Conservation (phyloP, 2,329 filamentous ascomycete species). For the Calcarisporium arbuscula region DNA sequence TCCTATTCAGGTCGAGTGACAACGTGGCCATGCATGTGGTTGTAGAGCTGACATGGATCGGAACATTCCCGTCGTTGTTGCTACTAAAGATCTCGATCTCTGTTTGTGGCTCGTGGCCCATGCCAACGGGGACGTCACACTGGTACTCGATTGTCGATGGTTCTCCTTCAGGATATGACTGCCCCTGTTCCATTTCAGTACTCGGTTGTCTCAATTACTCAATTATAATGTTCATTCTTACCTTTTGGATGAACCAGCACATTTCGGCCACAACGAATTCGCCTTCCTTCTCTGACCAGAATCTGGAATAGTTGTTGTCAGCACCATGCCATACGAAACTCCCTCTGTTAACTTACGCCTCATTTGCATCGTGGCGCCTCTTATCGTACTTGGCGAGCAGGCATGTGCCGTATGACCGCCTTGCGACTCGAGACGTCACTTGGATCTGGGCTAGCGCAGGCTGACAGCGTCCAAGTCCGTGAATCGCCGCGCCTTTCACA, state of each 20-base stretch:
- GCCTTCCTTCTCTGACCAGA: constrained; percentile 31
- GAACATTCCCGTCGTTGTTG: constrained; percentile 22
- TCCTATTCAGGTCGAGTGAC: constrained; percentile 27
- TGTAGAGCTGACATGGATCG: constrained; percentile 21
- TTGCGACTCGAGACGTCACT: constrained; percentile 28
- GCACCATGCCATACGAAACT: background rate
- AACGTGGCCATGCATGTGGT: constrained; percentile 27
- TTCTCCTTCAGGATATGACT: constrained; percentile 30
- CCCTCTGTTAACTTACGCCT: constrained; percentile 23
- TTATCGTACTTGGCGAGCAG: constrained; percentile 28
- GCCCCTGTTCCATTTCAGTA: too few relatives aligned
- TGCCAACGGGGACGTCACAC: constrained; percentile 29
- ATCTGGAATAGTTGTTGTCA: constrained; percentile 18
- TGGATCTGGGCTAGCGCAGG: constrained; percentile 21
- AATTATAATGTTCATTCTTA: constrained; percentile 9
- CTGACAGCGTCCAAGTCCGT: constrained; percentile 26
- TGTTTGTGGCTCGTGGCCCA: constrained; percentile 27
- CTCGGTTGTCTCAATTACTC: constrained; percentile 1
- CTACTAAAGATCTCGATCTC: constrained; percentile 32
- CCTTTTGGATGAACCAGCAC: constrained; percentile 34
- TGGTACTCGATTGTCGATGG: constrained; percentile 30
- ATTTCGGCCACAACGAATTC: constrained; percentile 29
- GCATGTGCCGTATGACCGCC: constrained; percentile 30
- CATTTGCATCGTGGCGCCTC: constrained; percentile 27
- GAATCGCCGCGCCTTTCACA: constrained; percentile 43